phyloP scores from a whole-genome alignment of 495 filamentous ascomycete species.

The Chaetomium fimeti region DNA sequence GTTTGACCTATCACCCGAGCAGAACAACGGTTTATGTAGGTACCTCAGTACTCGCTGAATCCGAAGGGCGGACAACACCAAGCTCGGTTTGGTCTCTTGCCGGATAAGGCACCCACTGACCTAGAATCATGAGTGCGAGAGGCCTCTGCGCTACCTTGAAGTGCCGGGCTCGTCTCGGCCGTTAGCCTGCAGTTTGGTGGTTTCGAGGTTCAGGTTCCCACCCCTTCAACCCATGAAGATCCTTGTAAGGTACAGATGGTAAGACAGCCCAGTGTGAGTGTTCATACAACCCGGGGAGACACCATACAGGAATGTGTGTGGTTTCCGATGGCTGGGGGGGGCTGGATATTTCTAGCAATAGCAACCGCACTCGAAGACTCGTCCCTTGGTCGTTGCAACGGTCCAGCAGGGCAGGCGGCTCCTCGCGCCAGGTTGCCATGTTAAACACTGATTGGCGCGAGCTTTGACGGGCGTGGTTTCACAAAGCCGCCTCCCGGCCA shows the following conservation, averaged over 20 bases:
- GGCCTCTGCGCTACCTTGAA: background rate
- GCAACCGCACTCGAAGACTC: too few relatives aligned
- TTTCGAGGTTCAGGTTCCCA: background rate
- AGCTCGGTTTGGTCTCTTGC: background rate
- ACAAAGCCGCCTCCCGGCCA: background rate
- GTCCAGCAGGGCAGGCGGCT: slow-evolving; percentile 10
- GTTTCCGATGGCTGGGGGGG: too few relatives aligned
- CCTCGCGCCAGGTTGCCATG: background rate
- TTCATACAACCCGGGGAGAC: background rate
- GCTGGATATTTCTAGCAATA: too few relatives aligned
- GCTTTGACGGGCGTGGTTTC: background rate
- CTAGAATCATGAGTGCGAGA: background rate
- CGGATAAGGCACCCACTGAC: too few relatives aligned
- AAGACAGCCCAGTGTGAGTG: background rate
- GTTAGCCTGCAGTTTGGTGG: slow-evolving; percentile 23
- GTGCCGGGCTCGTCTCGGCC: slow-evolving; percentile 24
- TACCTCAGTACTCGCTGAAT: too few relatives aligned
- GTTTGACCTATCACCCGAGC: too few relatives aligned
- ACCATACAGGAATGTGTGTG: background rate
- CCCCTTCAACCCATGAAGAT: background rate
- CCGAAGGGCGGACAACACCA: background rate
- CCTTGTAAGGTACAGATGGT: background rate
- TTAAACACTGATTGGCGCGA: background rate
- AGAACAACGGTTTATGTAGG: too few relatives aligned
- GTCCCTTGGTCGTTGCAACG: background rate